Evolutionary conservation across 2,329 filamentous ascomycete genomes (phyloP).

Genomic region (Stagonosporopsis chrysanthemi): DNA sequence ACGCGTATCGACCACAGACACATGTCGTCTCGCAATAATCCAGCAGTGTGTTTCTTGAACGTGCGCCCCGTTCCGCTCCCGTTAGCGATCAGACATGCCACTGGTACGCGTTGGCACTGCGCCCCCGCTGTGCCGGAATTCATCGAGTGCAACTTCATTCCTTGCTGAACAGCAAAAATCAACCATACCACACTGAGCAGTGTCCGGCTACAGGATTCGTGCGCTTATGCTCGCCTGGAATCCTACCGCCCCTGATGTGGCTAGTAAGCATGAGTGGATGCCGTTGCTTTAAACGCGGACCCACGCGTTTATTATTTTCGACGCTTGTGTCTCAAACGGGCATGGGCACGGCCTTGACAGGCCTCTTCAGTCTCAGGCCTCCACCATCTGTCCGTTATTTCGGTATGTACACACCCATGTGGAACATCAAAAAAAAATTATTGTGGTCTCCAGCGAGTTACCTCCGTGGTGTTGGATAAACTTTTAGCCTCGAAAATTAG

Average conservation of each 20-base stretch:
- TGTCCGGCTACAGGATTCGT: conserved; percentile 21
- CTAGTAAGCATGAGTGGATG: conserved; percentile 23
- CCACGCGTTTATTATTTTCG: conserved; percentile 27
- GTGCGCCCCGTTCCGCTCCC: conserved; percentile 40
- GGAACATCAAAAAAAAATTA: neutral
- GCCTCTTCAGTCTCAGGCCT: neutral
- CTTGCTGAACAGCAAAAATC: conserved; percentile 8
- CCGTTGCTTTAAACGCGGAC: conserved; percentile 30
- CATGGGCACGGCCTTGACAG: neutral
- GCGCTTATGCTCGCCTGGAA: conserved; percentile 23
- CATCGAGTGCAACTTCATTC: conserved; percentile 20
- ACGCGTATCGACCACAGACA: conserved; percentile 6
- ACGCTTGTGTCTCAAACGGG: conserved; percentile 9
- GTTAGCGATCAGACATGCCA: conserved; percentile 34
- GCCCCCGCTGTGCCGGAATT: conserved; percentile 22
- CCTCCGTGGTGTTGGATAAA: neutral
- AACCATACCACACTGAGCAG: conserved; percentile 21
- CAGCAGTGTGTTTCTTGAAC: conserved; percentile 27
- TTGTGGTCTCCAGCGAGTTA: neutral
- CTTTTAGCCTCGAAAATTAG: neutral
- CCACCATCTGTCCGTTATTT: neutral
- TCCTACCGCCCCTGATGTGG: conserved; percentile 28
- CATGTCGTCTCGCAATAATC: conserved; percentile 21
- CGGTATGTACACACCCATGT: neutral
- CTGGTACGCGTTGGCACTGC: conserved; percentile 26